Evolutionary conservation across 352 stramenopile genomes (phyloP).

Genomic region (Phytophthora boehmeriae): DNA sequence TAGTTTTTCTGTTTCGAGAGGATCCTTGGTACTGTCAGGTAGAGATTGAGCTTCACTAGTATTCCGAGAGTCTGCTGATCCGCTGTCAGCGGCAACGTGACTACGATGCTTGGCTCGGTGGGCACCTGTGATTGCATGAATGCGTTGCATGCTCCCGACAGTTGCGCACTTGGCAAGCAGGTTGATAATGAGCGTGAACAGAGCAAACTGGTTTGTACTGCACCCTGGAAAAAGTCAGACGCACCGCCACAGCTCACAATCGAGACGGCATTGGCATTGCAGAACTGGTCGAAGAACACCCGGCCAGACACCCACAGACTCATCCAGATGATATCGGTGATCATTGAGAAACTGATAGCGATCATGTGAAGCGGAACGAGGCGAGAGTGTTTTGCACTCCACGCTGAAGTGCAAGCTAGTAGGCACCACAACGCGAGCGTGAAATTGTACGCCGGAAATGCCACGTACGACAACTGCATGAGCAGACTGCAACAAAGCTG

Average conservation of each 20-base stretch:
- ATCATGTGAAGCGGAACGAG: slow-evolving; percentile 58
- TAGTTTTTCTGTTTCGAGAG: slow-evolving; percentile 7
- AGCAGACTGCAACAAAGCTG: slow-evolving; percentile 66
- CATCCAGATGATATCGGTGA: slow-evolving; percentile 80
- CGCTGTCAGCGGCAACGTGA: slow-evolving; percentile 9
- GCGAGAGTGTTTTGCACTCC: slow-evolving; percentile 50
- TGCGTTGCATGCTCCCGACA: slow-evolving; percentile 47
- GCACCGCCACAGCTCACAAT: slow-evolving; percentile 72
- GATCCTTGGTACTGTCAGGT: slow-evolving; percentile 4
- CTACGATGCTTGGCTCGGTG: slow-evolving; percentile 24
- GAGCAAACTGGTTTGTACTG: slow-evolving; percentile 72
- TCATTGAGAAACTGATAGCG: slow-evolving; percentile 54
- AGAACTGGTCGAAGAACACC: slow-evolving; percentile 85
- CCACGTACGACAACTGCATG: slow-evolving; percentile 85
- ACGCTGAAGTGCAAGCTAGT: slow-evolving; percentile 57
- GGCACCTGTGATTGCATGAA: slow-evolving; percentile 33
- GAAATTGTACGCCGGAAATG: slow-evolving; percentile 84
- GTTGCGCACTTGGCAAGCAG: slow-evolving; percentile 58
- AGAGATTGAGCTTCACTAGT: slow-evolving; percentile 22
- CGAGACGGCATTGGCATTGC: slow-evolving; percentile 56
- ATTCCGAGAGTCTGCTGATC: slow-evolving; percentile 9
- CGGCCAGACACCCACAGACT: slow-evolving; percentile 69
- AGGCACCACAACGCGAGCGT: slow-evolving; percentile 74
- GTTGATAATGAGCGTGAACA: slow-evolving; percentile 68
- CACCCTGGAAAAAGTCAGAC: slow-evolving; percentile 67